Evolutionary conservation across 2,329 filamentous ascomycete species (phyloP).

Genomic region (Calonectria hawksworthii): DNA sequence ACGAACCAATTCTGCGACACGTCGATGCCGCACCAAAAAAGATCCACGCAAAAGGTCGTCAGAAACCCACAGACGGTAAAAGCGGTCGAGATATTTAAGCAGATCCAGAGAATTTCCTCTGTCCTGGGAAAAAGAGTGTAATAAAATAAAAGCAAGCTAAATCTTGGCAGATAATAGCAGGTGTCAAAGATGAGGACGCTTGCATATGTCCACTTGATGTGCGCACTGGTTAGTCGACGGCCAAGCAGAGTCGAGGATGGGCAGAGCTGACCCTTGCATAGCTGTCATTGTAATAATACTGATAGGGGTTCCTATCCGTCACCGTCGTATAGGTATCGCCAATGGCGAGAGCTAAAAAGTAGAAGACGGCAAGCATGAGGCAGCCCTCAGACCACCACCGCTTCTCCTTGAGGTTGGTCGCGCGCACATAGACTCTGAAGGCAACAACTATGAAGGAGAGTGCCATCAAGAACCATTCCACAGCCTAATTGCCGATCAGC

Average conservation of each 20-base stretch:
- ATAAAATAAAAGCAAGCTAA: not conserved
- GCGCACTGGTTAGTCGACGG: not conserved
- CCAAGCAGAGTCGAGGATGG: too few species aligned
- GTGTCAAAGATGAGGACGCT: not conserved
- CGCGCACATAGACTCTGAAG: not conserved
- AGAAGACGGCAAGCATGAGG: not conserved
- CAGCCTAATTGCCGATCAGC: not conserved
- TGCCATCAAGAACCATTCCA: not conserved
- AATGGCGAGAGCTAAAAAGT: not conserved
- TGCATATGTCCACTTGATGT: not conserved
- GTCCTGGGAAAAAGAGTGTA: not conserved
- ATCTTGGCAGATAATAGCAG: not conserved
- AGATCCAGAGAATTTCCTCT: not conserved
- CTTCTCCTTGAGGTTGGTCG: not conserved
- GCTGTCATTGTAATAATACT: not conserved
- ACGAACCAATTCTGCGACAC: slow-evolving; percentile 3
- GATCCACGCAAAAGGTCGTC: not conserved
- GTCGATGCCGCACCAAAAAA: not conserved
- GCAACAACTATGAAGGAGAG: not conserved
- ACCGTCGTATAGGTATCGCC: not conserved
- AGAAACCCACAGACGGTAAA: not conserved
- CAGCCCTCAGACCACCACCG: not conserved
- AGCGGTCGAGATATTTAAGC: not conserved
- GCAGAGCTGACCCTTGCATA: not conserved
- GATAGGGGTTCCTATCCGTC: not conserved